Percentiles rank a stretch among this genome's conserved stretches.
phyloP scores from a whole-genome alignment of 345 rosid genomes.

The Salix exigua region DNA sequence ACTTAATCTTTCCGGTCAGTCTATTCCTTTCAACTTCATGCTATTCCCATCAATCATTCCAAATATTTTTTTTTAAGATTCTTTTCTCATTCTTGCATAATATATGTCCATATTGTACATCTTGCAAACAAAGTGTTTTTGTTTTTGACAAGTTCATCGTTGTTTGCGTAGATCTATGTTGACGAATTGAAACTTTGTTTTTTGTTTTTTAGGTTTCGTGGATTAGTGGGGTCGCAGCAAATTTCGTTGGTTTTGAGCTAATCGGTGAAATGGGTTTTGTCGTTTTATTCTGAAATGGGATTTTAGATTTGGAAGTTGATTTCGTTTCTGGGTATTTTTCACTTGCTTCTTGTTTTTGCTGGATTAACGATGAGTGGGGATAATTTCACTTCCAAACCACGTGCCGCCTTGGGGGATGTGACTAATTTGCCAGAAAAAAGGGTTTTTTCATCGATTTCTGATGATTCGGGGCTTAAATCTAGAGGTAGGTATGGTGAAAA shows the following conservation, averaged over 20 bases:
- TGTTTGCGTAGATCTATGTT: background rate
- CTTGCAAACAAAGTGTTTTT: background rate
- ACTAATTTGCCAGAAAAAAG: slow-evolving; percentile 52
- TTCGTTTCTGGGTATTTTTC: background rate
- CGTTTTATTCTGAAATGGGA: background rate
- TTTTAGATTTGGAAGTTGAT: slow-evolving; percentile 1
- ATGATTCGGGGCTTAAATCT: slow-evolving; percentile 34
- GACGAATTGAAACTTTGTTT: background rate
- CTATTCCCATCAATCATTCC: background rate
- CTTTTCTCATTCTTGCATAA: background rate
- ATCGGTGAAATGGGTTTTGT: background rate
- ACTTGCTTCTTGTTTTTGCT: slow-evolving; percentile 1
- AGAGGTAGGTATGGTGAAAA: slow-evolving; percentile 28
- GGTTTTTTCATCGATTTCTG: slow-evolving; percentile 35
- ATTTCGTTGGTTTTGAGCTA: background rate
- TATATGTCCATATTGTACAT: background rate
- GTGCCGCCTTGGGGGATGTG: slow-evolving; percentile 40
- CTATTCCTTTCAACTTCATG: background rate
- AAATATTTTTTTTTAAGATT: background rate
- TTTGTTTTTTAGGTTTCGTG: background rate
- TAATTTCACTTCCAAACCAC: slow-evolving; percentile 24
- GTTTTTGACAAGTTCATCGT: background rate
- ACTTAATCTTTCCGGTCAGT: slow-evolving; percentile 3
- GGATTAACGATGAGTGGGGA: slow-evolving; percentile 48
- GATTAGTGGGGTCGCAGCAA: background rate